phyloP scores from a whole-genome alignment of 129 eudicot genomes.

The Mikania micrantha region DNA sequence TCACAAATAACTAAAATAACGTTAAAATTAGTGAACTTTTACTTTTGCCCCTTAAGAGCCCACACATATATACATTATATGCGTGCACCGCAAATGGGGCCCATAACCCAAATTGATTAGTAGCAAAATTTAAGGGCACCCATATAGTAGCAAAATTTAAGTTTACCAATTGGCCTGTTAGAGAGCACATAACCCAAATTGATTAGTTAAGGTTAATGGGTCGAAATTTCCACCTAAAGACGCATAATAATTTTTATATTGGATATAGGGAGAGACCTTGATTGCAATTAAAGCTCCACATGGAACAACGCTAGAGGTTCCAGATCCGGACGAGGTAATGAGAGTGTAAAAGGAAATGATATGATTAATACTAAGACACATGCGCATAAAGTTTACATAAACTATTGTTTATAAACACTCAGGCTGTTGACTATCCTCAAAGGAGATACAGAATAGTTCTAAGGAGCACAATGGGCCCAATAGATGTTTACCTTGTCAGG shows the following conservation, averaged over 20 bases:
- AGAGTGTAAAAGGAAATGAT: slow-evolving; percentile 16
- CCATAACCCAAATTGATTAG: too few species aligned
- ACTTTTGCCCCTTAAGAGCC: too few species aligned
- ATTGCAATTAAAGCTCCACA: slow-evolving; percentile 99
- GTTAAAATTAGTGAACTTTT: too few species aligned
- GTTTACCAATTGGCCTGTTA: too few species aligned
- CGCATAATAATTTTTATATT: neutral
- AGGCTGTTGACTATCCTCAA: slow-evolving; percentile 91
- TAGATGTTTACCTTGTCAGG: slow-evolving; percentile 95
- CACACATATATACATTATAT: too few species aligned
- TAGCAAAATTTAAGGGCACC: too few species aligned
- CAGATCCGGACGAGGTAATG: slow-evolving; percentile 89
- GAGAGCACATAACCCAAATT: neutral
- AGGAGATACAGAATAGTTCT: slow-evolving; percentile 83
- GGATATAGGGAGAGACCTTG: slow-evolving; percentile 72
- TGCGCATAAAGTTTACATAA: neutral
- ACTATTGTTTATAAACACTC: neutral
- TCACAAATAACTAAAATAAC: too few species aligned
- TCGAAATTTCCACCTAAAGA: neutral
- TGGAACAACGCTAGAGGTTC: slow-evolving; percentile 95
- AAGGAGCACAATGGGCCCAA: slow-evolving; percentile 97
- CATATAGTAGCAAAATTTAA: too few species aligned
- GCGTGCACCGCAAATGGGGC: too few species aligned
- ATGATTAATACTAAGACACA: neutral
- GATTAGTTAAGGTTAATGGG: neutral